These are phyloP conservation scores for Nothophoma quercina DNA, from an alignment of 2,329 filamentous ascomycete species.

Conservation along the genomic window DNA sequence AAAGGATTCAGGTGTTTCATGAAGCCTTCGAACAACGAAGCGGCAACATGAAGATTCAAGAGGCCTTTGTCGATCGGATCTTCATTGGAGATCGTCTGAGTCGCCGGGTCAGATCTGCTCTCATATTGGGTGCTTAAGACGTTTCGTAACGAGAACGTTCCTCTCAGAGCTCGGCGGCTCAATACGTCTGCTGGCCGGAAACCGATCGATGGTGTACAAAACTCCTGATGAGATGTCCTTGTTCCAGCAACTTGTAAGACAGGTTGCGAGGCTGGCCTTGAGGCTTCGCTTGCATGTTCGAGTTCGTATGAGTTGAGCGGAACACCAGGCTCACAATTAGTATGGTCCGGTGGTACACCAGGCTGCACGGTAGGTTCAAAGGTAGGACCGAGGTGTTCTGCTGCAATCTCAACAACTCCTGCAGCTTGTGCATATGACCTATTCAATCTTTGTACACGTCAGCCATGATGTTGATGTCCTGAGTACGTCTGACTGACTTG, in stretches of 20 bases:
- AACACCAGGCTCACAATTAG: no score
- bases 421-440: background rate
- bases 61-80: slow-evolving; percentile 3
- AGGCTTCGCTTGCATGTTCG: no score
- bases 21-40: slow-evolving; percentile 10
- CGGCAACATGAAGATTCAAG: slow-evolving; percentile 1
- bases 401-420: background rate
- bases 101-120: background rate
- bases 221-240: background rate
- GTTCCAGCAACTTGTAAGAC: no score
- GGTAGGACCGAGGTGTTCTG: no score
- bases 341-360: no score
- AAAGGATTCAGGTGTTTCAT: slow-evolving; percentile 11
- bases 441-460: background rate
- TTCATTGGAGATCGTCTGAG: background rate
- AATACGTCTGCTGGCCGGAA: slow-evolving; percentile 1
- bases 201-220: background rate
- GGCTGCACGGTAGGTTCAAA: no score
- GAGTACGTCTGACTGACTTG: background rate
- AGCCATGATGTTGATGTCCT: background rate
- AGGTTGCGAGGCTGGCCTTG: no score
- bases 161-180: background rate
- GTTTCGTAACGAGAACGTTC: background rate
- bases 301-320: no score
- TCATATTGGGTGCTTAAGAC: background rate